Conservation (phyloP, 2,329 filamentous ascomycete genomes). For the Tolypocladium pustulatum region DNA sequence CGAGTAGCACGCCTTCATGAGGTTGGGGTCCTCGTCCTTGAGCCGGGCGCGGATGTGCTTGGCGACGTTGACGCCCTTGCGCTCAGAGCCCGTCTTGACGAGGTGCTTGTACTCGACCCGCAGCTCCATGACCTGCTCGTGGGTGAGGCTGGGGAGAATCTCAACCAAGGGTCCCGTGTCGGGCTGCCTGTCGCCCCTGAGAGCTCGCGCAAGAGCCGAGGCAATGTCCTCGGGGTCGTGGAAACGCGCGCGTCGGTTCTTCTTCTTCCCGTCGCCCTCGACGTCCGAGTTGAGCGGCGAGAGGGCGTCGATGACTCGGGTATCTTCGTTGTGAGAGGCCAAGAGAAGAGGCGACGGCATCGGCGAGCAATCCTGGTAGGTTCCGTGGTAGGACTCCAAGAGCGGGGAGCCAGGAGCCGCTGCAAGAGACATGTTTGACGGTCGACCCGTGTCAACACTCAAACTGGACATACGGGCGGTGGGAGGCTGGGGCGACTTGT, state of each 20-base stretch:
- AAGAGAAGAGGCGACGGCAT: conserved; percentile 76
- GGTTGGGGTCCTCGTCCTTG: conserved; percentile 61
- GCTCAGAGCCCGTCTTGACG: conserved; percentile 65
- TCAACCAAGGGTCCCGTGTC: conserved; percentile 66
- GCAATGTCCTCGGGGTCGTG: conserved; percentile 79
- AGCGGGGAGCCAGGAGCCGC: conserved; percentile 69
- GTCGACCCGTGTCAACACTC: conserved; percentile 35
- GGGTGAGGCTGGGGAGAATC: conserved; percentile 72
- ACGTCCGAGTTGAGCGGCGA: conserved; percentile 41
- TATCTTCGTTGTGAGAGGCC: conserved; percentile 39
- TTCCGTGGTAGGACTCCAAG: conserved; percentile 85
- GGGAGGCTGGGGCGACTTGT: conserved; percentile 37
- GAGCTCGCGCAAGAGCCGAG: conserved; percentile 60
- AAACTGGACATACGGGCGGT: conserved; percentile 41
- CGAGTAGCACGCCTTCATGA: conserved; percentile 87
- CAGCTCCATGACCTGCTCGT: conserved; percentile 80
- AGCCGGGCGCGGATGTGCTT: conserved; percentile 72
- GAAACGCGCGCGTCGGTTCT: conserved; percentile 58
- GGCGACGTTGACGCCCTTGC: conserved; percentile 72
- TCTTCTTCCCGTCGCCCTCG: conserved; percentile 30
- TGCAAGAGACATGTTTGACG: conserved; percentile 32
- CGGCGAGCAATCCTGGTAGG: conserved; percentile 87
- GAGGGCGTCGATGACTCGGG: conserved; percentile 35
- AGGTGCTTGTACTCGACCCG: conserved; percentile 84
- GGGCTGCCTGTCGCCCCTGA: conserved; percentile 54